Evolutionary conservation across 2,329 filamentous ascomycete genomes (phyloP).

Genomic region (Phaeosphaeria sp.): DNA sequence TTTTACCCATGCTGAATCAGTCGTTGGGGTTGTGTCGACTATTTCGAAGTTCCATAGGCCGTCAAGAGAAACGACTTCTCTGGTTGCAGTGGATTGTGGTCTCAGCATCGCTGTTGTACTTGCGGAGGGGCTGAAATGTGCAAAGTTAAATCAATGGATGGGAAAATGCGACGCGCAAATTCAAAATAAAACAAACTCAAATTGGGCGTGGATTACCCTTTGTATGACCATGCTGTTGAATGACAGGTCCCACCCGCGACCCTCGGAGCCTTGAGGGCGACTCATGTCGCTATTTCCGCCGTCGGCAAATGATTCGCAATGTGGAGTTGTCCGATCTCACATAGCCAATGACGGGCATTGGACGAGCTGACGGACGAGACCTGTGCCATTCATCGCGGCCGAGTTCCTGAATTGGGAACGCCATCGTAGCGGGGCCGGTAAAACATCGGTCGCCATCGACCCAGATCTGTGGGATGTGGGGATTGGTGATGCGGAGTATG

Average conservation of each 20-base stretch:
- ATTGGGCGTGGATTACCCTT: neutral
- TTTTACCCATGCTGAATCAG: neutral
- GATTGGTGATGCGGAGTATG: neutral
- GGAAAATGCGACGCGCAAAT: neutral
- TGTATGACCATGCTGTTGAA: neutral
- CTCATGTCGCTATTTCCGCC: neutral
- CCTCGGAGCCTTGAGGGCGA: neutral
- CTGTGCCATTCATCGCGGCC: neutral
- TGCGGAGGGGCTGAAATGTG: too few species aligned
- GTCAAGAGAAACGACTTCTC: constrained; percentile 7
- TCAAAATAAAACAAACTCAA: neutral
- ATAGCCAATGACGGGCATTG: neutral
- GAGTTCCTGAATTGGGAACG: neutral
- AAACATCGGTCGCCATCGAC: constrained; percentile 1
- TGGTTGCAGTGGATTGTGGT: constrained; percentile 2
- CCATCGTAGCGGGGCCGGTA: neutral
- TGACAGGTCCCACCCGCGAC: neutral
- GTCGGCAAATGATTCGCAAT: neutral
- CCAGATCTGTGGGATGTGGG: neutral
- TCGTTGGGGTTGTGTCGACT: neutral
- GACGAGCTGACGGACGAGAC: neutral
- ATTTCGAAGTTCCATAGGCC: constrained; percentile 13
- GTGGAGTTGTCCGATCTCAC: neutral
- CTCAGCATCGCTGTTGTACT: constrained; percentile 5
- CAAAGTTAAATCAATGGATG: too few species aligned